Evolutionary conservation across 148 eudicot genomes (phyloP), one percentile per base, ranked within the genome.

Genomic region (Chenopodium quinoa): DNA sequence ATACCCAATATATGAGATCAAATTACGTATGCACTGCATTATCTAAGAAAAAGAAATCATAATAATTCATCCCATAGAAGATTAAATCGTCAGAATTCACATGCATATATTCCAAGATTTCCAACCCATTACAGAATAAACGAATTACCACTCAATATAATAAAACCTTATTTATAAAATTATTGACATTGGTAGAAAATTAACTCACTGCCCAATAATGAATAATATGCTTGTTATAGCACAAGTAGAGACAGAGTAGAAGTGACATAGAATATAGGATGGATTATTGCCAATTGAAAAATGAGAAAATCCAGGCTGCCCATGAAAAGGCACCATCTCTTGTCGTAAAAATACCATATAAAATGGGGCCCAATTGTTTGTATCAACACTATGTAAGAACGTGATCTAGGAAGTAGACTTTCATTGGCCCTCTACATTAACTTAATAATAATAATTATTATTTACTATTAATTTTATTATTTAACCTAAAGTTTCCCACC

Each of bases 281-380:
- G 50, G 44, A 69, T 71, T 80, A 62, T 60, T 46, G 80, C 70
- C 58, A 72, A 46, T 72, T 72, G 56, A 4, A 77, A 71, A 40
- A 0, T 37, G 23, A 80, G 69, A 71, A 64, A 77, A 10, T 84
- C 86, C 86, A 84, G 86, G 86, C 86, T 84, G 86, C 84, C 84
- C 84, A 81, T 84, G 81, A 13, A 81, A 66, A 63, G 81, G 80
- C 86, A 80, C 48, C 83, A 65, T 48, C 46, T 80, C 76, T 70
- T 52, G 64, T 31, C 23, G 74, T 78, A 68, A 68, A 12, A 23
- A 40, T 77, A 40, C 14, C 31, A 60, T 44, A 40, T n/a, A 1
- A 27, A 70, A 62, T 80, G 77, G 75, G 74, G 1, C 75, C 84
- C 75, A 47, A 2, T 3, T 60, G 27, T 75, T 47, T 22, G 62